Percentiles rank a stretch among this genome's conserved stretches.
Evolutionary conservation across 257 asterid species (phyloP).

Genomic region (Marsdenia floribunda): DNA sequence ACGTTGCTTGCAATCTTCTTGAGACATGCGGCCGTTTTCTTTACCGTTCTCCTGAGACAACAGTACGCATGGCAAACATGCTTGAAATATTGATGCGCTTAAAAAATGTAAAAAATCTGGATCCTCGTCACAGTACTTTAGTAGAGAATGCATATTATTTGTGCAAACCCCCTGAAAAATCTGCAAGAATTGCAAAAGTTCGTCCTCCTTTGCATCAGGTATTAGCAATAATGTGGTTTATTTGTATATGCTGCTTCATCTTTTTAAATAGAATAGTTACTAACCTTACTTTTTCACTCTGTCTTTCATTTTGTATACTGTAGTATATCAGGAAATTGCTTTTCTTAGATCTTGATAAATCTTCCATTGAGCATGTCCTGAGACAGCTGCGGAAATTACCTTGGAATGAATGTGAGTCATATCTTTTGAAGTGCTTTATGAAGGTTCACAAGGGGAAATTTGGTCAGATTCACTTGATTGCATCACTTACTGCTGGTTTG

Average conservation of each 20-base stretch:
- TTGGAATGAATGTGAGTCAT: slow-evolving; percentile 85
- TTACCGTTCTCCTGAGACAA: slow-evolving; percentile 92
- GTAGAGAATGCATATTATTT: slow-evolving; percentile 98
- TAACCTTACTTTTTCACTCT: neutral
- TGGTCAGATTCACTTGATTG: slow-evolving; percentile 97
- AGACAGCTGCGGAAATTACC: slow-evolving; percentile 95
- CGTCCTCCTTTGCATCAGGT: slow-evolving; percentile 98
- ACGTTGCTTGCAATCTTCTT: slow-evolving; percentile 97
- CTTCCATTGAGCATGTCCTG: slow-evolving; percentile 84
- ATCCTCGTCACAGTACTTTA: slow-evolving; percentile 94
- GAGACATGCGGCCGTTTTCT: slow-evolving; percentile 99
- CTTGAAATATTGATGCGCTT: slow-evolving; percentile 95
- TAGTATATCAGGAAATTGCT: slow-evolving; percentile 95
- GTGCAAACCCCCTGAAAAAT: slow-evolving; percentile 98
- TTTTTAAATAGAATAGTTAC: slow-evolving; percentile 18
- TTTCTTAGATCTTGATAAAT: slow-evolving; percentile 93
- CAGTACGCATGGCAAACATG: slow-evolving; percentile 95
- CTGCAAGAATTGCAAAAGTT: slow-evolving; percentile 93
- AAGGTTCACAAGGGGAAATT: slow-evolving; percentile 98
- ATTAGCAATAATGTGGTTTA: slow-evolving; percentile 14
- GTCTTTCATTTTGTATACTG: slow-evolving; percentile 19
- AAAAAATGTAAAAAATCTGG: slow-evolving; percentile 95
- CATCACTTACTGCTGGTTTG: slow-evolving; percentile 92
- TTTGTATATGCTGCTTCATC: slow-evolving; percentile 15
- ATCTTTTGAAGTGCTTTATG: slow-evolving; percentile 90